Evolutionary conservation across 1,284 basidiomycete genomes (phyloP), one percentile per base, ranked within the genome.

Genomic region (Ceratobasidium sp.): DNA sequence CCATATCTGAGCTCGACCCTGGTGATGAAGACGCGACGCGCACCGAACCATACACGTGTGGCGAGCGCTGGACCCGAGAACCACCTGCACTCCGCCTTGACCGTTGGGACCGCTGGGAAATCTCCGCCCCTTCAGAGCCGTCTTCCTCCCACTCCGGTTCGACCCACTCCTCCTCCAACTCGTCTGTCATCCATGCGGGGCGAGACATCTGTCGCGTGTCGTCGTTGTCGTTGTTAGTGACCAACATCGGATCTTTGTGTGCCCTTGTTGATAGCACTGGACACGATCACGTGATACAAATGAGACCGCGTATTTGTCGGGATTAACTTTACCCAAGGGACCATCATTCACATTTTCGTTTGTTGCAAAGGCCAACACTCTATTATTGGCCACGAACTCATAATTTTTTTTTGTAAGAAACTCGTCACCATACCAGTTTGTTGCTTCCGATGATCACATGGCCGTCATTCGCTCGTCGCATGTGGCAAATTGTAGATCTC

Each of bases 131-230:
- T 59, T 8, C 57, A n/a, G 39, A 32, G 39, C 48, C 21, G 16
- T 18, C 65, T 5, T 30, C 65, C 5, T 58, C 53, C 65, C 65
- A 70, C 32, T 74, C 67, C 0, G 77, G 76, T 73, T 83, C 82
- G 46, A 81, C 77, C 82, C 82, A 83, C 77, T 82, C 81, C 75
- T 83, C 81, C 23, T 76, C 79, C 18, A 83, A 77, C 58, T 82
- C 81, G 26, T 80, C 80, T 1, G 81, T 81, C 75, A 81, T 79
- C 82, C 82, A 83, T 60, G 77, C 81, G 34, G 81, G 81, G 34
- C 59, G 60, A 28, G 61, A 55, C 72, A 73, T 72, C 57, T 28
- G 60, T 73, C 76, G 75, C 30, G 75, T 74, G 75, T 62, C 36
- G 67, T 72, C 32, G 58, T 69, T 69, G 65, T 58, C 34, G 55